phyloP scores from a whole-genome alignment of 2,329 filamentous ascomycete genomes.

The Onygenales sp. region DNA sequence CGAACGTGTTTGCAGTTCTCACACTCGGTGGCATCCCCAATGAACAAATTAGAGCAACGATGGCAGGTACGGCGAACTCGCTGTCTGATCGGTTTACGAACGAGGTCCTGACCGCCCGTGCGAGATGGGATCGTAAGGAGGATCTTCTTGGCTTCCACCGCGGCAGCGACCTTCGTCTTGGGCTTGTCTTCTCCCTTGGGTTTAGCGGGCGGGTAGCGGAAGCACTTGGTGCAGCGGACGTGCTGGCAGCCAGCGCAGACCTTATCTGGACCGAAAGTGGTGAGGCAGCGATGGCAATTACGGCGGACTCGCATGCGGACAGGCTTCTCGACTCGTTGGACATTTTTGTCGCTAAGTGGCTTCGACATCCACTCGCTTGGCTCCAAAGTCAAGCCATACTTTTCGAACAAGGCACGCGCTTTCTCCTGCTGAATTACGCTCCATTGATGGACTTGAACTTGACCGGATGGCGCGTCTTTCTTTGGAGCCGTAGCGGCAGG shows the following conservation, averaged over 20 bases:
- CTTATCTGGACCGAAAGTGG: constrained; percentile 62
- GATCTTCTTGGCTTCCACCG: constrained; percentile 32
- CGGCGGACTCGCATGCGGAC: constrained; percentile 40
- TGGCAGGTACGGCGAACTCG: constrained; percentile 69
- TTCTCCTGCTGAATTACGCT: constrained; percentile 33
- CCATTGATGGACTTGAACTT: constrained; percentile 22
- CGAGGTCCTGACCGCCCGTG: constrained; percentile 59
- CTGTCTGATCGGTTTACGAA: constrained; percentile 63
- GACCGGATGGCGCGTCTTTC: background rate
- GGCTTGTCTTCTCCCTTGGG: constrained; percentile 49
- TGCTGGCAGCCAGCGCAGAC: constrained; percentile 71
- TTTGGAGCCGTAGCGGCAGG: constrained; percentile 5
- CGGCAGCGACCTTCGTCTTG: constrained; percentile 15
- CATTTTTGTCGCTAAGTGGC: constrained; percentile 20
- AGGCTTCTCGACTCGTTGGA: constrained; percentile 35
- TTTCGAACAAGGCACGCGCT: constrained; percentile 36
- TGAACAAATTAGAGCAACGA: constrained; percentile 58
- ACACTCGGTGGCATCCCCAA: constrained; percentile 53
- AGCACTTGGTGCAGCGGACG: constrained; percentile 69
- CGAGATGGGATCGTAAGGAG: constrained; percentile 48
- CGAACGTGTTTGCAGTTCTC: constrained; percentile 59
- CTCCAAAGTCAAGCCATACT: constrained; percentile 37
- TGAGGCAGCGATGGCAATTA: constrained; percentile 71
- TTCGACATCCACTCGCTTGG: constrained; percentile 32
- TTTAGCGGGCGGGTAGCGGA: constrained; percentile 61